Conservation (phyloP, 1,139 yeast species). For the Yamadazyma trypodendri region DNA sequence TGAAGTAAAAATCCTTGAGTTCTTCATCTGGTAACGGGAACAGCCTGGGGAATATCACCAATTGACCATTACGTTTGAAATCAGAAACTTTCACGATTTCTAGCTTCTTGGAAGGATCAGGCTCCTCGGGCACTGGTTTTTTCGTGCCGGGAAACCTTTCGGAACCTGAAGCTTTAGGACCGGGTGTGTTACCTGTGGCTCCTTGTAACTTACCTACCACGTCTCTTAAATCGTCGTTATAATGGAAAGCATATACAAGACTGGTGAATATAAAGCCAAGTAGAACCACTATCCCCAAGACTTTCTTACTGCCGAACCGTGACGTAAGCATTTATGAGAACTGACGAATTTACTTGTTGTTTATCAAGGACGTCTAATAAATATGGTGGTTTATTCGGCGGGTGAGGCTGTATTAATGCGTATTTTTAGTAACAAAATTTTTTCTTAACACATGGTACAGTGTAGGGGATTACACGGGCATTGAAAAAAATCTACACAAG, state of each 20-base stretch:
- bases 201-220: constrained; percentile 2
- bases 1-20: constrained; percentile 9
- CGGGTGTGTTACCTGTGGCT: too few species aligned
- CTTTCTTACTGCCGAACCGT: background rate
- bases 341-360: too few species aligned
- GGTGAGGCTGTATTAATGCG: too few species aligned
- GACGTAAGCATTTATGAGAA: background rate
- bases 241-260: constrained; percentile 1
- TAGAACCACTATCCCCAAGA: background rate
- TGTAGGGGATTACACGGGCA: too few species aligned
- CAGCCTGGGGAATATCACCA: constrained; percentile 17
- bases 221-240: constrained; percentile 6
- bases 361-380: too few species aligned
- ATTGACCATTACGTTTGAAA: constrained; percentile 5
- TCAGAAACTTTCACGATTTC: constrained; percentile 7
- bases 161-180: background rate
- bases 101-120: background rate
- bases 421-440: too few species aligned
- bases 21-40: constrained; percentile 11
- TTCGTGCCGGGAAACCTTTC: too few species aligned
- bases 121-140: background rate
- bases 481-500: too few species aligned
- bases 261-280: constrained; percentile 1
- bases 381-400: too few species aligned
- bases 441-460: too few species aligned